Conservation (phyloP, 768 basidiomycete species). For the Tephrocybe sp. region DNA sequence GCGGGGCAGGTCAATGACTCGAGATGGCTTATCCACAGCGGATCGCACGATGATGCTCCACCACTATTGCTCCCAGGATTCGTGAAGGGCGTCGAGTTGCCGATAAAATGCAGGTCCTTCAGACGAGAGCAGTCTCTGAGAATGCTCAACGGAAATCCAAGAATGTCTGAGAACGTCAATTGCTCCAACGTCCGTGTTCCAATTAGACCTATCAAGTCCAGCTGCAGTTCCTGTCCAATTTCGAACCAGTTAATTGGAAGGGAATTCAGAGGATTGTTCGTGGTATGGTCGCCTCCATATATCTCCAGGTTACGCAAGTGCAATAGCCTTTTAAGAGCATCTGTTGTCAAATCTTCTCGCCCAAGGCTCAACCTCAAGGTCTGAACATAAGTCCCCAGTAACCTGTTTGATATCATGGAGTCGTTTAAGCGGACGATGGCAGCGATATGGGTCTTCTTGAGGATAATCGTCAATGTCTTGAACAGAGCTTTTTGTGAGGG, state of each 20-base stretch:
- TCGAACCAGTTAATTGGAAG: background rate
- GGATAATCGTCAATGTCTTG: background rate
- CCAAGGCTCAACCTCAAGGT: background rate
- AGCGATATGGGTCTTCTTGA: background rate
- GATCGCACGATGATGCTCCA: background rate
- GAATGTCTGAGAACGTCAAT: background rate
- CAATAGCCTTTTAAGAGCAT: background rate
- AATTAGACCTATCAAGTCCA: background rate
- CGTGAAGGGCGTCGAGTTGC: too few relatives aligned
- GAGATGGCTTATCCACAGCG: background rate
- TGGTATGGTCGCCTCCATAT: too few relatives aligned
- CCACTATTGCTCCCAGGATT: background rate
- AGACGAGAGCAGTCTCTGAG: slow-evolving; percentile 5
- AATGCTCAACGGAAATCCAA: background rate
- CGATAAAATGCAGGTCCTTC: slow-evolving; percentile 1
- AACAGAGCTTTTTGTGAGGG: slow-evolving; percentile 4
- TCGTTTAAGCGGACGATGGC: background rate
- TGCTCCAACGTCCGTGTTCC: background rate
- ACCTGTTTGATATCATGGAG: slow-evolving; percentile 2
- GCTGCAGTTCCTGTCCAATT: background rate
- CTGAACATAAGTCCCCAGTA: background rate
- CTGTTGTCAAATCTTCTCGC: too few relatives aligned
- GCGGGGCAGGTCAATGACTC: background rate
- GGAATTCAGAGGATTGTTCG: too few relatives aligned
- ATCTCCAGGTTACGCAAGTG: too few relatives aligned